Percentiles rank a stretch among this genome's conserved stretches.
Conservation (phyloP, 2,329 filamentous ascomycete species). For the Rutstroemia sp. region DNA sequence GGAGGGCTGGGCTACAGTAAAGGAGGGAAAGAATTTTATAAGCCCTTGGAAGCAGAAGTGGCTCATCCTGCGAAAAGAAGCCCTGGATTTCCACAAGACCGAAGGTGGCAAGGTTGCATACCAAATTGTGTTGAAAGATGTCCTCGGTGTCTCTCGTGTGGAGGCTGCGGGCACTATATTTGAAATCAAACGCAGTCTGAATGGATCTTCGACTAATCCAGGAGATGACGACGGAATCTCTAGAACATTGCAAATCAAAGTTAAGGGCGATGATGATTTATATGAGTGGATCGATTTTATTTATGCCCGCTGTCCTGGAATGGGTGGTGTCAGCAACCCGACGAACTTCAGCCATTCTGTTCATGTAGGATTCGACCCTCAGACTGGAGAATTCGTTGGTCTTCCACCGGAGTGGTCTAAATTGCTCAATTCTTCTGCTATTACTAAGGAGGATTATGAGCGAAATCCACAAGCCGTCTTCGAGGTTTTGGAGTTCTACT, state of each 20-base stretch:
- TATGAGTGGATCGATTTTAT: constrained; percentile 99
- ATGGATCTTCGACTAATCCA: constrained; percentile 61
- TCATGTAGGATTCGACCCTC: constrained; percentile 94
- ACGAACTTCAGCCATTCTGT: constrained; percentile 97
- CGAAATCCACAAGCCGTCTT: constrained; percentile 85
- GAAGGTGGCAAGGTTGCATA: constrained; percentile 84
- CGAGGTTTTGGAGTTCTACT: constrained; percentile 79
- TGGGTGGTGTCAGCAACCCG: constrained; percentile 97
- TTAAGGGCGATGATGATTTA: constrained; percentile 92
- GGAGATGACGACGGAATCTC: constrained; percentile 67
- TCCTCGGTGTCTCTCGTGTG: constrained; percentile 83
- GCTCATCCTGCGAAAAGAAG: constrained; percentile 84
- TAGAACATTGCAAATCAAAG: constrained; percentile 82
- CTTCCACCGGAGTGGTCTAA: constrained; percentile 96
- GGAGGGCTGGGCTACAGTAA: constrained; percentile 76
- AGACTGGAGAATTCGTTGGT: constrained; percentile 90
- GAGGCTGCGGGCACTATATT: constrained; percentile 90
- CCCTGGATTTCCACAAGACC: constrained; percentile 89
- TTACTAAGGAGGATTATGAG: constrained; percentile 97
- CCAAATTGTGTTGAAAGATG: constrained; percentile 76
- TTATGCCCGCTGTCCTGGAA: constrained; percentile 90
- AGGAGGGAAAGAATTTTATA: constrained; percentile 84
- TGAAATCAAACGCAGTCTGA: constrained; percentile 75
- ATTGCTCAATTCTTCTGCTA: constrained; percentile 87
- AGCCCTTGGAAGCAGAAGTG: constrained; percentile 86